A percentile compares a stretch with the other conserved stretches of the same genome.
phyloP scores from a whole-genome alignment of 495 filamentous ascomycete genomes.

The Xylaria nigripes region DNA sequence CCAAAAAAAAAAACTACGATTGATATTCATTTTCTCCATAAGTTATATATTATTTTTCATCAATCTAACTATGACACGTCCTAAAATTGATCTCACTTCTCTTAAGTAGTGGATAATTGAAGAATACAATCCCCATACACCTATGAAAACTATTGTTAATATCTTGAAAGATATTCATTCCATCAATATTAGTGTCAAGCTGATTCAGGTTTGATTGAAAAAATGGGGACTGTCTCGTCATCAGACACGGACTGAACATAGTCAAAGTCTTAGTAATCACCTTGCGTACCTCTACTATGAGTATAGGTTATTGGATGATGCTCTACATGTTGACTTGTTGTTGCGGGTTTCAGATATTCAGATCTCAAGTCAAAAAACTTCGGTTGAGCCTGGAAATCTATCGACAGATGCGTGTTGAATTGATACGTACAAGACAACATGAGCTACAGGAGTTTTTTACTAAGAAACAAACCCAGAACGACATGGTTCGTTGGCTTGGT shows the following conservation, averaged over 20 bases:
- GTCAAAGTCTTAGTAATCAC: not conserved
- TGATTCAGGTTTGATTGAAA: too few relatives aligned
- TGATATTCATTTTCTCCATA: too few relatives aligned
- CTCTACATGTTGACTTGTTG: not conserved
- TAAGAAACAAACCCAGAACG: not conserved
- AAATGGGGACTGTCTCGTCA: not conserved
- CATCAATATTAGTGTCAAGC: too few relatives aligned
- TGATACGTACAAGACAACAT: not conserved
- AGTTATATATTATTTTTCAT: too few relatives aligned
- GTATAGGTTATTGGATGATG: not conserved
- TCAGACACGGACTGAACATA: not conserved
- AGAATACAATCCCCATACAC: too few relatives aligned
- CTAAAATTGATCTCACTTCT: too few relatives aligned
- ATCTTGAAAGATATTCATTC: too few relatives aligned
- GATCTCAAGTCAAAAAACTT: not conserved
- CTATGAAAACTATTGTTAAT: too few relatives aligned
- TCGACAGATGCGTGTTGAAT: not conserved
- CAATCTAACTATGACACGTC: too few relatives aligned
- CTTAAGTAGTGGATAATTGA: too few relatives aligned
- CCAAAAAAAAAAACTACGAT: too few relatives aligned
- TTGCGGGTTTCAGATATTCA: not conserved
- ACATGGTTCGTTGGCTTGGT: not conserved
- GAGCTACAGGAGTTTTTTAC: not conserved
- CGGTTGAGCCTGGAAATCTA: not conserved
- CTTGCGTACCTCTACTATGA: not conserved